Base-by-base conservation (phyloP, 768 basidiomycete genomes). In the Calocera viscosa region DNA sequence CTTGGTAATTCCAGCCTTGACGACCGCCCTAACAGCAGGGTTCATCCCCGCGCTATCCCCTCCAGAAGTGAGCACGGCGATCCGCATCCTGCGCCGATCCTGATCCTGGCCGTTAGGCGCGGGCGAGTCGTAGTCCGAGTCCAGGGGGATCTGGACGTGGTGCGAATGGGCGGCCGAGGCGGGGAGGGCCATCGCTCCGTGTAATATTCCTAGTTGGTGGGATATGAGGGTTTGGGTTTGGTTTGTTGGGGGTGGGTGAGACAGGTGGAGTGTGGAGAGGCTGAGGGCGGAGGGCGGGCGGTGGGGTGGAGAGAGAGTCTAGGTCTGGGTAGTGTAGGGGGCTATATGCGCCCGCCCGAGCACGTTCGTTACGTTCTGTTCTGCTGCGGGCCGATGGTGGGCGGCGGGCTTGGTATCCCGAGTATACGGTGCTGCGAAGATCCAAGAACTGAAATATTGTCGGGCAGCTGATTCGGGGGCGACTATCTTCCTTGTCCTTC, bases 31-130 rank as follows among this genome's bases (percentile, higher is more conserved):
- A 65, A 99, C 95, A 66, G 86, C 91, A 34, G 93, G 92, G 74
- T 95, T 94, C 91, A 94, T 92, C 73, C 96, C 96, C 65, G 96
- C 94, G 78, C 90, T 92, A 81, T 99, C 96, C 74, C 96, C 95
- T 53, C 95, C 96, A 1, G 89, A 91, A 0, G 96, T 99, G 70
- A 98, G 84, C 64, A 95, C 88, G 0, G 94, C 95, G 74, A 96
- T 83, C 80, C 92, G 94, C 86, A 94, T 91, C 71, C 75, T 71
- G 16, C 53, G 43, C n/a, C n/a, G n/a, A n/a, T n/a, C n/a, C n/a
- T n/a, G n/a, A n/a, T n/a, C n/a, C n/a, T n/a, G n/a, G n/a, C n/a
- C n/a, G n/a, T n/a, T n/a, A n/a, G n/a, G n/a, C n/a, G n/a, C n/a
- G n/a, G n/a, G n/a, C n/a, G n/a, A n/a, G n/a, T n/a, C n/a, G n/a